Conservation (phyloP, 1,139 yeast genomes). For the Suhomyces bribrorum region DNA sequence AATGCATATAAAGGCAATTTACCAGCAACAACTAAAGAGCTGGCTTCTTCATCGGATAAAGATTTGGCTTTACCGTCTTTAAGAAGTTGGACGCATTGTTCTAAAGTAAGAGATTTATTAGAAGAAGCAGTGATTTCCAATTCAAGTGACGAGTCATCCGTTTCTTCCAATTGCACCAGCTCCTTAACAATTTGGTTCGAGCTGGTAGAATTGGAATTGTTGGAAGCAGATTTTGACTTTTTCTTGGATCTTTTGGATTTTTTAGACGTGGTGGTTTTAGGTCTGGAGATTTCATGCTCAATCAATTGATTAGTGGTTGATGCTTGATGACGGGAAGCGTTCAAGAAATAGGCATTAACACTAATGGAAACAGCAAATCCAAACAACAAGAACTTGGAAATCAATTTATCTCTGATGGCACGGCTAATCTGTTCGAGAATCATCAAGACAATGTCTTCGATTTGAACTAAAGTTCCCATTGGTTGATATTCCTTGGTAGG, state of each 20-base stretch:
- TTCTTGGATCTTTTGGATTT: conserved; percentile 24
- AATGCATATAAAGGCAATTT: conserved; percentile 90
- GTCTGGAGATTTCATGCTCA: conserved; percentile 40
- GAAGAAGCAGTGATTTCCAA: conserved; percentile 28
- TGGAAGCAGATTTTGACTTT: conserved; percentile 11
- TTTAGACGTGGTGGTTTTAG: conserved; percentile 17
- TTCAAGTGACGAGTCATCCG: conserved; percentile 23
- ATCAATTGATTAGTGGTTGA: conserved; percentile 46
- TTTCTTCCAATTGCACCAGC: conserved; percentile 2
- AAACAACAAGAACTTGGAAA: conserved; percentile 75
- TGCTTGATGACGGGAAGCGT: conserved; percentile 66
- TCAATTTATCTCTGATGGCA: conserved; percentile 80
- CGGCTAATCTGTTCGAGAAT: conserved; percentile 59
- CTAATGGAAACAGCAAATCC: conserved; percentile 75
- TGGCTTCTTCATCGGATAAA: conserved; percentile 71
- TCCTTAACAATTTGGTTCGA: not conserved
- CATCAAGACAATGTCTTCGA: conserved; percentile 63
- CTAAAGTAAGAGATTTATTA: conserved; percentile 46
- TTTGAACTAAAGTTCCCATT: conserved; percentile 58
- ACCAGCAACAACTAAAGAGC: conserved; percentile 68
- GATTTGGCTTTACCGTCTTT: conserved; percentile 72
- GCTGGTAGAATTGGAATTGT: conserved; percentile 2
- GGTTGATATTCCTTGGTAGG: conserved; percentile 73
- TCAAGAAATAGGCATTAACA: conserved; percentile 80
- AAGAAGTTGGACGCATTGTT: conserved; percentile 61